Percentiles rank a stretch among this genome's conserved stretches.
Conservation (phyloP, 352 stramenopile genomes). For the Phytophthora megakarya region DNA sequence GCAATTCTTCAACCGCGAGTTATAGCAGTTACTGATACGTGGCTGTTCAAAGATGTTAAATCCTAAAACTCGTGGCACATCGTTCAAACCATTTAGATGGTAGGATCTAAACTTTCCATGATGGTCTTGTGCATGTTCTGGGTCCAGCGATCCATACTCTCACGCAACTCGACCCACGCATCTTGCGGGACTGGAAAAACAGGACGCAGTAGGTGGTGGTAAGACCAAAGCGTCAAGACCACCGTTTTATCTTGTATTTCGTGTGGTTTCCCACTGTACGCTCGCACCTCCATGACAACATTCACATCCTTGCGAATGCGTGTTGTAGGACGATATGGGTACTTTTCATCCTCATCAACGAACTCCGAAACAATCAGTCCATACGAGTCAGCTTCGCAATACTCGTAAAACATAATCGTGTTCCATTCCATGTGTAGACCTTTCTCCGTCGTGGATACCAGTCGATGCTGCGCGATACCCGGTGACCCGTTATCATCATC, state of each 20-base stretch:
- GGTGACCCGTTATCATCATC: constrained; percentile 35
- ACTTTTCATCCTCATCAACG: constrained; percentile 39
- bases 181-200: constrained; percentile 31
- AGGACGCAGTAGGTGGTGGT: constrained; percentile 37
- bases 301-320: constrained; percentile 42
- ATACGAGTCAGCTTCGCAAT: constrained; percentile 10
- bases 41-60: constrained; percentile 2
- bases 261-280: constrained; percentile 5
- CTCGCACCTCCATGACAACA: constrained; percentile 34
- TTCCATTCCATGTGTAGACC: constrained; percentile 44
- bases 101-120: constrained; percentile 27
- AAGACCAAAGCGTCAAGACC: constrained; percentile 47
- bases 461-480: constrained; percentile 36
- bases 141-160: constrained; percentile 46
- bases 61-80: too few relatives aligned
- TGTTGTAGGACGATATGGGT: constrained; percentile 34
- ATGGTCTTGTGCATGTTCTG: constrained; percentile 47
- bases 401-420: constrained; percentile 37
- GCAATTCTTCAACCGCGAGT: neutral
- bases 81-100: neutral
- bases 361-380: constrained; percentile 42
- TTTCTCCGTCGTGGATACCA: constrained; percentile 33
- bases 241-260: constrained; percentile 46
- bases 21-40: constrained; percentile 20
- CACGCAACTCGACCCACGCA: constrained; percentile 41